Conservation (phyloP, 768 basidiomycete species). For the Agrocybe pediades region DNA sequence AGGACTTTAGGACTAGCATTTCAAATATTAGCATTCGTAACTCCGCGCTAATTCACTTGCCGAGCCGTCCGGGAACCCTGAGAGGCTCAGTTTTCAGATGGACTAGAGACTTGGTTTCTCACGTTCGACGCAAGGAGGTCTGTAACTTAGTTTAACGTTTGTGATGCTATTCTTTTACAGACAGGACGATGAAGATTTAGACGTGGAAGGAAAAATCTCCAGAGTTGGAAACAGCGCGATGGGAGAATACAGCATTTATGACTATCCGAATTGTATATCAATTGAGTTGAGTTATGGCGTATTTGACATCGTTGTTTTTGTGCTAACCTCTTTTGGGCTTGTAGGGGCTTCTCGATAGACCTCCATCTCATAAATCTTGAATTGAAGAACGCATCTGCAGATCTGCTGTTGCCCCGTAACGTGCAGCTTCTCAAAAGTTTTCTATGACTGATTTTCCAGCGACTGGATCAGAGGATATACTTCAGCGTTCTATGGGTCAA, state of each 20-base stretch:
- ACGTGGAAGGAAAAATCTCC: constrained; percentile 14
- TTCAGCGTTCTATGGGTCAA: constrained; percentile 27
- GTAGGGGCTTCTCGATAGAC: constrained; percentile 31
- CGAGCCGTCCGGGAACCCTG: constrained; percentile 16
- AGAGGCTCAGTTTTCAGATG: not conserved
- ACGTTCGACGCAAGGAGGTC: constrained; percentile 1
- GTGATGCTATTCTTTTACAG: constrained; percentile 16
- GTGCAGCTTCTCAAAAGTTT: constrained; percentile 33
- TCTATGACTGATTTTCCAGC: constrained; percentile 40
- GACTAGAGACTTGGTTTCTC: not conserved
- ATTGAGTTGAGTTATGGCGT: constrained; percentile 31
- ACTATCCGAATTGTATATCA: constrained; percentile 20
- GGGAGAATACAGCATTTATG: constrained; percentile 16
- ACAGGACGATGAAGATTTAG: constrained; percentile 7
- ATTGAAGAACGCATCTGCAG: constrained; percentile 40
- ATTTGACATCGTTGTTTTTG: constrained; percentile 28
- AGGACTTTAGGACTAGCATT: constrained; percentile 16
- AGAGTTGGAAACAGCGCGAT: constrained; percentile 10
- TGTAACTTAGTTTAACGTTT: constrained; percentile 3
- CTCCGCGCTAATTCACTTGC: constrained; percentile 22
- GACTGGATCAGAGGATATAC: constrained; percentile 33
- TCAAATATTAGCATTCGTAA: constrained; percentile 19
- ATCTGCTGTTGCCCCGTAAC: constrained; percentile 35
- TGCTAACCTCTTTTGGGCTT: constrained; percentile 44
- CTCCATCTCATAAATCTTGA: constrained; percentile 35